Evolutionary conservation across 73 alveolate species (phyloP).

Genomic region (Paramecium pentaurelia): DNA sequence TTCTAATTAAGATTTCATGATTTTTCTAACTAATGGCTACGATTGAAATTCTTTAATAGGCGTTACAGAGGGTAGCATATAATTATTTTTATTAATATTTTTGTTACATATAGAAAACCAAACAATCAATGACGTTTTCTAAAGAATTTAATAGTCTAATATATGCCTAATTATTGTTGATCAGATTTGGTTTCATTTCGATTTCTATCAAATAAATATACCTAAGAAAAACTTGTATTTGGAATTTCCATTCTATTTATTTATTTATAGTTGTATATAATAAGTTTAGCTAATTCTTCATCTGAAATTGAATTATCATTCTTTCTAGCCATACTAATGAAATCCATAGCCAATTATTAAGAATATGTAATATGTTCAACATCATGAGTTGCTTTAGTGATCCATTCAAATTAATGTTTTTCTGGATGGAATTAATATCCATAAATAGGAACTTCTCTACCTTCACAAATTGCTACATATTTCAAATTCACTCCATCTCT

Average conservation of each 20-base stretch:
- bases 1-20: background rate
- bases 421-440: constrained; percentile 67
- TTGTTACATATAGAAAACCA: background rate
- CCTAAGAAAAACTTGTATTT: background rate
- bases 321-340: constrained; percentile 16
- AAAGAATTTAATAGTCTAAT: background rate
- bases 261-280: background rate
- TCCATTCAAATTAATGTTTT: constrained; percentile 60
- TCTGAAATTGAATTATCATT: background rate
- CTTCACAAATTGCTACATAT: constrained; percentile 54
- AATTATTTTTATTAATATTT: background rate
- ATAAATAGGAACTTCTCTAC: constrained; percentile 53
- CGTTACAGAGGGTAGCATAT: background rate
- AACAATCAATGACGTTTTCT: background rate
- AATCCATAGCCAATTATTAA: constrained; percentile 16
- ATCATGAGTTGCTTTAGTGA: background rate
- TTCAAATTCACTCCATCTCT: constrained; percentile 21
- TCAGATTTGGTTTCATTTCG: background rate
- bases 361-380: background rate
- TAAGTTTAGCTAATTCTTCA: background rate
- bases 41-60: background rate
- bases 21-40: background rate
- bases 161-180: background rate
- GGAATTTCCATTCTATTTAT: background rate
- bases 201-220: background rate